phyloP scores from a whole-genome alignment of 495 filamentous ascomycete species.

The Hypomontagnella submonticulosa region DNA sequence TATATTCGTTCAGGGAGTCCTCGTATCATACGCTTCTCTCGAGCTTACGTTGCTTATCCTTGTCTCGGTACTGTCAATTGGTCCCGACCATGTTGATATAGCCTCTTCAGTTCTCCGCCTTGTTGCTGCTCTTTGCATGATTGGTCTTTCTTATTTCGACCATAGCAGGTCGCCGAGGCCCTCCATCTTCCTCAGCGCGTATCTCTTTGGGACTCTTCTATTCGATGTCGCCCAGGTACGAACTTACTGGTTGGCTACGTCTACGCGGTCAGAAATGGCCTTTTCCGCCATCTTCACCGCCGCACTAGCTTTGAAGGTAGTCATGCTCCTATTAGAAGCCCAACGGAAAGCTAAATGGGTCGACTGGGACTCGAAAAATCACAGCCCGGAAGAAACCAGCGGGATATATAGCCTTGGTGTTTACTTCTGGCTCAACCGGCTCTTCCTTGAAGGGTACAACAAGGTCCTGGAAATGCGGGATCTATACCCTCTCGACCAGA shows the following conservation, averaged over 20 bases:
- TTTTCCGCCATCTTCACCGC: conserved; percentile 57
- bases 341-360: conserved; percentile 59
- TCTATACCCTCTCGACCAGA: conserved; percentile 49
- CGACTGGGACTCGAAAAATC: conserved; percentile 55
- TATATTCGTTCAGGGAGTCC: conserved; percentile 23
- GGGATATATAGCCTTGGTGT: conserved; percentile 66
- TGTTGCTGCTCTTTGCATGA: conserved; percentile 46
- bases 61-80: conserved; percentile 40
- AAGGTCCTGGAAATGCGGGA: conserved; percentile 54
- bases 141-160: conserved; percentile 48
- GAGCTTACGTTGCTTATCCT: conserved; percentile 52
- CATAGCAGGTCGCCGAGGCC: conserved; percentile 53
- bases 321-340: conserved; percentile 63
- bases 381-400: conserved; percentile 65
- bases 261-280: conserved; percentile 19
- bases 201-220: conserved; percentile 54
- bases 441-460: conserved; percentile 61
- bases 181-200: conserved; percentile 54
- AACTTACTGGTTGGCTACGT: conserved; percentile 52
- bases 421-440: conserved; percentile 70
- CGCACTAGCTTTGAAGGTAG: conserved; percentile 56
- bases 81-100: conserved; percentile 46
- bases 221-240: conserved; percentile 55
- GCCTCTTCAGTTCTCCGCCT: conserved; percentile 47
- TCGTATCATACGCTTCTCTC: conserved; percentile 47